Evolutionary conservation across 805 yeast species (phyloP), one percentile per base, ranked within the genome.

Genomic region (Huiozyma naganishii): DNA sequence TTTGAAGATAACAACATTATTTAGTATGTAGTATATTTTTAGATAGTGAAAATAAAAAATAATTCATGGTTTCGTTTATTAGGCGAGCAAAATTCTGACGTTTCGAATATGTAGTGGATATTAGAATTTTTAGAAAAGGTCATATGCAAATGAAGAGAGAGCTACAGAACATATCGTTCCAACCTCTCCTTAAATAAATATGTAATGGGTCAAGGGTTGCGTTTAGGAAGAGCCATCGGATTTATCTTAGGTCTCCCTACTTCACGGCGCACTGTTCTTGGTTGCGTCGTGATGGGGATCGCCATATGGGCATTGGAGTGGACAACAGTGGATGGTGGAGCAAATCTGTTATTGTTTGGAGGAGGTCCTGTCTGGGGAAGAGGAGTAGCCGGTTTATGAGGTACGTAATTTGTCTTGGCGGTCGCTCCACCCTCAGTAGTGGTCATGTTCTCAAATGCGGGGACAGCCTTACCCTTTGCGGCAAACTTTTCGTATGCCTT

Each of bases 241-340:
- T 48, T 52, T 4, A 57, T 47, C 41, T 58, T 60, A 5, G 64
- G 64, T 44, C 54, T 55, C n/a, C 65, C 65, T 1, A 60, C 60
- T 39, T 57, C 61, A 40, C 60, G 51, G 43, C 59, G 29, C 2
- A 32, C 41, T 27, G 30, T 12, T 34, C 37, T 9, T 8, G 8
- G 37, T 34, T 34, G 37, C 33, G 33, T 8, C 9, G 10, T 3
- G 32, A 10, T 29, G 29, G 41, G 29, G 9, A 46, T 45, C 7
- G 46, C 39, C 13, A 46, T 23, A 27, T 30, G 41, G 10, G 49
- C 27, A 32, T 56, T 57, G 32, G 61, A 60, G 45, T 57, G 62
- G 7, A 56, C 52, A 2, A 53, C 55, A 6, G 43, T 39, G 6
- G 52, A 39, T 4, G 59, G 59, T 4, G 61, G 61, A 9, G 62